Base-by-base conservation (phyloP, 495 filamentous ascomycete species). In the Parachaetomium inaequale region DNA sequence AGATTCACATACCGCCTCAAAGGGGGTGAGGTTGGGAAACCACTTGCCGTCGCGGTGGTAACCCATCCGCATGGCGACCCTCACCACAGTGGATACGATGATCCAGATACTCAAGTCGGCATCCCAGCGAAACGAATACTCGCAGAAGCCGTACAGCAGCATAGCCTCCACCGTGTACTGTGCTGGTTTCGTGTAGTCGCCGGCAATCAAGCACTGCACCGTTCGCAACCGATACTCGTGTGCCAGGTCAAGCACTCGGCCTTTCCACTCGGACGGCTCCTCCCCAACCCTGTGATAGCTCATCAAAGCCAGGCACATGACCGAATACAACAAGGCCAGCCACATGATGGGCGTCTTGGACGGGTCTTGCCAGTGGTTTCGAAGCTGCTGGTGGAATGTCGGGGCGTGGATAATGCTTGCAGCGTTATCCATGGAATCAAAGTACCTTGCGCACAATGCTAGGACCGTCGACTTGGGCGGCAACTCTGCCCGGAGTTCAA, bases 61-160 rank as follows among this genome's bases (percentile, higher is more conserved):
- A 50, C 94, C 94, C 91, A 96, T 96, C 28, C 91, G 84, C 82
- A 97, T 92, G 11, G 93, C 91, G 58, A 96, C 76, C 59, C 93
- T 86, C 26, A 90, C 86, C 62, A 96, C 85, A 67, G 95, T 84
- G 23, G 90, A 88, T 8, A 85, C 81, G 58, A 94, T 82, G 50
- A 96, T 79, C 87, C 93, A 95, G 11, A 95, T 78, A 12, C 87
- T 88, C 11, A 89, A 79, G 61, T 97, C 93, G 12, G 89, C 83
- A 65, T 96, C 91, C 75, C 85, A 87, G 47, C 85, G 87, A 58
- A 89, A 84, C 19, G 84, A 83, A 67, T 89, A 89, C 74, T 96
- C 90, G 34, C 89, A 88, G 68, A 91, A 86, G 34, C 95, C 76
- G 74, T 96, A 91, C 34, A 98, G 85, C 26, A 95, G 78, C 65